A percentile compares a stretch with the other conserved stretches of the same genome.
Evolutionary conservation across 441 rosid species (phyloP).

Genomic region (Populus hybrid): DNA sequence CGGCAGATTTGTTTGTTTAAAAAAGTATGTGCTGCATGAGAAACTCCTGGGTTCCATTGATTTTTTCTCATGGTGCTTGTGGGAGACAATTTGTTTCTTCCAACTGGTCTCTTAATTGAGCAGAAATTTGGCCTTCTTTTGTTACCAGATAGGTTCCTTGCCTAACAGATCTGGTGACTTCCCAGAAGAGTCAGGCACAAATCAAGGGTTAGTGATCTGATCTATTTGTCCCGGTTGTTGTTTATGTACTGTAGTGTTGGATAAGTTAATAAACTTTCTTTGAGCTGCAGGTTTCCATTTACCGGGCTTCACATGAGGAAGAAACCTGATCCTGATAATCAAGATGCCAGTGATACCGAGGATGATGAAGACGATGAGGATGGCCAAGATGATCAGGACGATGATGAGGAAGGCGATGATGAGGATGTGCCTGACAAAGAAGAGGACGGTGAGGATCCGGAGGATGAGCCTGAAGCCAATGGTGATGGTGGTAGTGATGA

Average conservation of each 20-base stretch:
- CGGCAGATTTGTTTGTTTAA: not conserved
- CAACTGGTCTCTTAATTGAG: not conserved
- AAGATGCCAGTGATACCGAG: slow-evolving; percentile 49
- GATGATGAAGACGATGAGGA: slow-evolving; percentile 29
- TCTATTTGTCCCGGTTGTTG: slow-evolving; percentile 3
- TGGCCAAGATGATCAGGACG: slow-evolving; percentile 30
- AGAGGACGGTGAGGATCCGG: slow-evolving; percentile 38
- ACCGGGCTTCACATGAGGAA: slow-evolving; percentile 29
- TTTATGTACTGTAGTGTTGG: slow-evolving; percentile 2
- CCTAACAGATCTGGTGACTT: slow-evolving; percentile 24
- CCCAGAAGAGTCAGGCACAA: slow-evolving; percentile 22
- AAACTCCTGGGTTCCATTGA: not conserved
- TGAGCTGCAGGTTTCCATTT: slow-evolving; percentile 39
- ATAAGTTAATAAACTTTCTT: not conserved
- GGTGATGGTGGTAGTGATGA: slow-evolving; percentile 36
- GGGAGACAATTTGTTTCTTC: not conserved
- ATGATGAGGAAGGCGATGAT: slow-evolving; percentile 30
- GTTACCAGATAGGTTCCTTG: slow-evolving; percentile 35
- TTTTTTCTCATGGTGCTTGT: not conserved
- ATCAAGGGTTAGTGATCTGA: slow-evolving; percentile 33
- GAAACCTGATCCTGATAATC: slow-evolving; percentile 42
- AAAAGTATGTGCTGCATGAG: not conserved
- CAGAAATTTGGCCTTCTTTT: slow-evolving; percentile 5
- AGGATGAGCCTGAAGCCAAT: slow-evolving; percentile 45
- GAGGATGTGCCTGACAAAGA: slow-evolving; percentile 36